phyloP scores from a whole-genome alignment of 73 alveolate species.

The Paramecium sexaurelia region DNA sequence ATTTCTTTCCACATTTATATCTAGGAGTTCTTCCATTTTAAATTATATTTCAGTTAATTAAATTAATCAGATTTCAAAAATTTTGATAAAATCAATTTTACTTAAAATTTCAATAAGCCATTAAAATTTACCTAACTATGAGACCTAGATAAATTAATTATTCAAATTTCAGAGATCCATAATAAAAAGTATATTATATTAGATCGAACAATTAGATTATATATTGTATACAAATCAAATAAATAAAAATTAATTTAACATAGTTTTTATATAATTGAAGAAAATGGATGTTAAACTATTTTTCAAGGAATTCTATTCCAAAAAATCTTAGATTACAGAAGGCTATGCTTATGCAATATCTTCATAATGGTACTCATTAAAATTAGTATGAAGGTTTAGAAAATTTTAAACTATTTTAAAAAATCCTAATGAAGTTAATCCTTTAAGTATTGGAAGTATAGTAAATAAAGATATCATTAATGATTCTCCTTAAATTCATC shows the following conservation, averaged over 20 bases:
- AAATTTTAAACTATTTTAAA: background rate
- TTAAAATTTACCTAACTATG: no score
- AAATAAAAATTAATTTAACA: background rate
- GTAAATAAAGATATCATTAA: background rate
- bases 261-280: background rate
- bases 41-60: background rate
- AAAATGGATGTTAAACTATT: background rate
- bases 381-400: background rate
- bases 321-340: background rate
- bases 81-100: background rate
- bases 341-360: background rate
- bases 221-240: no score
- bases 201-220: no score
- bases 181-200: no score
- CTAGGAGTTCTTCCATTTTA: slow-evolving; percentile 10
- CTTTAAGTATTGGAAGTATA: background rate
- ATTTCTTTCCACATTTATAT: background rate
- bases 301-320: background rate
- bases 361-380: background rate
- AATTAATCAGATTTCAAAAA: background rate
- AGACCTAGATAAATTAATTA: no score
- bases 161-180: no score
- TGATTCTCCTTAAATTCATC: background rate
- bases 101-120: no score
- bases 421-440: background rate